Base-by-base conservation (phyloP, 345 rosid species). In the Populus tremula region DNA sequence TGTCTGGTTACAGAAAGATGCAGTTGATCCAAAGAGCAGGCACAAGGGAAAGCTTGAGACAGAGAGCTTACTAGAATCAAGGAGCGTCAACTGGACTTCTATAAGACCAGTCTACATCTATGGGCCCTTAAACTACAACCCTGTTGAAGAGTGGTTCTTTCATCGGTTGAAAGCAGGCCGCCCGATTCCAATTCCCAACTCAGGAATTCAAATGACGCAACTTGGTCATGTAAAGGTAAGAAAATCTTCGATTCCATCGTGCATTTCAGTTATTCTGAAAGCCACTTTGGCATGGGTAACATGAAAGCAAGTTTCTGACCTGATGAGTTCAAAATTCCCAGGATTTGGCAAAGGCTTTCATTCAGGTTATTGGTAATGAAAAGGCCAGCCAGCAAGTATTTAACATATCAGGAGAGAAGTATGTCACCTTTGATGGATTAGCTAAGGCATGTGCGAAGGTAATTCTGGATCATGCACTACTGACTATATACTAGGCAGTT, bases 381-480 rank as follows among this genome's bases (percentile, higher is more conserved):
- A 96, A 96, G 78, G 97, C 98, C 76, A 92, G 92, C 88, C 85
- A 78, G 80, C 88, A 96, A 84, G 91, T 92, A 50, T 91, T 96
- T 79, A 96, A 96, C 90, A 92, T 96, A 76, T 86, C 99, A 0
- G 99, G 99, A 70, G 98, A 96, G 2, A 96, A 90, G 85, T 90
- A 91, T 17, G 97, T 96, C 29, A 92, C 97, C 16, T 93, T 96
- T 71, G 91, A 93, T 75, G 99, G 98, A 67, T 85, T 96, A 78
- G 98, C 99, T 49, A 93, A 74, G 82, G 98, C 99, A 49, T 93
- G 98, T 29, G 99, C 98, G 35, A 96, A 93, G 99, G 99, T 93
- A 81, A 85, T 27, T 73, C n/a, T 59, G 9, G n/a, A 6, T 41
- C 20, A 35, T 45, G 16, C 27, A 4, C 21, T 70, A 13, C 29